A percentile compares a stretch with the other conserved stretches of the same genome.
phyloP scores from a whole-genome alignment of 495 filamentous ascomycete species.

The Penicillium cataractarum region DNA sequence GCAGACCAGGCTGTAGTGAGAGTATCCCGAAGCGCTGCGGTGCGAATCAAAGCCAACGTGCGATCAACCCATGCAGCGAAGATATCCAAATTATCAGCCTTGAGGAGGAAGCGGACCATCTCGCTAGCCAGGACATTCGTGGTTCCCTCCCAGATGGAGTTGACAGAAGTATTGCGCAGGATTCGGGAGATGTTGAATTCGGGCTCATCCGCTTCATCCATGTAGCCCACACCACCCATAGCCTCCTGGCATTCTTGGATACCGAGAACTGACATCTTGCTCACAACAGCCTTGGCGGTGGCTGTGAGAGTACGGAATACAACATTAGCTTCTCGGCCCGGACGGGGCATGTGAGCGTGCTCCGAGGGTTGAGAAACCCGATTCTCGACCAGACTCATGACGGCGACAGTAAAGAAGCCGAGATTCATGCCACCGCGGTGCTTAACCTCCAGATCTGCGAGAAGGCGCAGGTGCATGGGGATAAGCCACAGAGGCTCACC shows the following conservation, averaged over 20 bases:
- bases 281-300: constrained; percentile 65
- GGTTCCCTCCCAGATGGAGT: constrained; percentile 77
- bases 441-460: constrained; percentile 57
- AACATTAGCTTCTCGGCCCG: constrained; percentile 35
- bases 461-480: constrained; percentile 62
- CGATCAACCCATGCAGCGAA: constrained; percentile 50
- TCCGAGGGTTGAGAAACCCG: constrained; percentile 17
- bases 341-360: constrained; percentile 31
- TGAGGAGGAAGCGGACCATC: constrained; percentile 58
- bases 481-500: constrained; percentile 56
- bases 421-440: constrained; percentile 64
- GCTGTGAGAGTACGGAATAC: constrained; percentile 69
- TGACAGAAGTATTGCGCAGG: constrained; percentile 65
- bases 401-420: constrained; percentile 60
- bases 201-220: constrained; percentile 54
- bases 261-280: constrained; percentile 55
- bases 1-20: constrained; percentile 26
- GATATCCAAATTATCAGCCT: constrained; percentile 42
- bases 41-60: constrained; percentile 29
- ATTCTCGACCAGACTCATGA: constrained; percentile 58
- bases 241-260: constrained; percentile 69
- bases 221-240: constrained; percentile 77
- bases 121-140: constrained; percentile 71
- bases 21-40: constrained; percentile 3
- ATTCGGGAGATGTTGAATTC: constrained; percentile 67